A percentile compares a stretch with the other conserved stretches of the same genome.
Evolutionary conservation across 1,139 yeast species (phyloP).

Genomic region (Lodderomyces parapsilosis): DNA sequence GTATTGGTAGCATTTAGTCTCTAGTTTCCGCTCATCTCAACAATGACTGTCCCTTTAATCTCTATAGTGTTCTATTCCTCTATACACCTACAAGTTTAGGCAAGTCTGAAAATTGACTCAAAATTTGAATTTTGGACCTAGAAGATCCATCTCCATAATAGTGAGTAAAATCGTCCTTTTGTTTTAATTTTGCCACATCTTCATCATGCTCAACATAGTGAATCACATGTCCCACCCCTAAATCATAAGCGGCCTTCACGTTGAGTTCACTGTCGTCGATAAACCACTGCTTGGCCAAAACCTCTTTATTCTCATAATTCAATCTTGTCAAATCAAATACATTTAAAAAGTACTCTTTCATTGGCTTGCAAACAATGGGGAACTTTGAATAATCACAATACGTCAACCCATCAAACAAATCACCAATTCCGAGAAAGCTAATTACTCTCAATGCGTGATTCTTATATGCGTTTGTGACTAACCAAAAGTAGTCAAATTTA

Average conservation of each 20-base stretch:
- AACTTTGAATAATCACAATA: conserved; percentile 75
- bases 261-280: conserved; percentile 82
- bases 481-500: conserved; percentile 57
- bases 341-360: conserved; percentile 51
- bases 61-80: background rate
- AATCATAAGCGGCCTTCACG: conserved; percentile 52
- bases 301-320: conserved; percentile 40
- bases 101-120: background rate
- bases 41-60: too few relatives aligned
- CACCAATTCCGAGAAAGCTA: conserved; percentile 79
- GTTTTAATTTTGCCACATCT: conserved; percentile 34
- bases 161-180: conserved; percentile 29
- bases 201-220: conserved; percentile 56
- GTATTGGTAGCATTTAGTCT: too few relatives aligned
- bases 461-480: conserved; percentile 91
- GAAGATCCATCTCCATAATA: conserved; percentile 34
- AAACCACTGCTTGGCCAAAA: conserved; percentile 45
- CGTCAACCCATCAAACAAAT: conserved; percentile 88
- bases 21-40: too few relatives aligned
- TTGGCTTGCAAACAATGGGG: conserved; percentile 86
- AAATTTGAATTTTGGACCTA: conserved; percentile 2
- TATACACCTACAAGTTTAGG: conserved; percentile 3
- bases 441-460: conserved; percentile 82
- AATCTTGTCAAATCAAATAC: conserved; percentile 66
- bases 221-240: conserved; percentile 53